phyloP scores from a whole-genome alignment of 176 grass and related monocot genomes.

The Carex parvula region DNA sequence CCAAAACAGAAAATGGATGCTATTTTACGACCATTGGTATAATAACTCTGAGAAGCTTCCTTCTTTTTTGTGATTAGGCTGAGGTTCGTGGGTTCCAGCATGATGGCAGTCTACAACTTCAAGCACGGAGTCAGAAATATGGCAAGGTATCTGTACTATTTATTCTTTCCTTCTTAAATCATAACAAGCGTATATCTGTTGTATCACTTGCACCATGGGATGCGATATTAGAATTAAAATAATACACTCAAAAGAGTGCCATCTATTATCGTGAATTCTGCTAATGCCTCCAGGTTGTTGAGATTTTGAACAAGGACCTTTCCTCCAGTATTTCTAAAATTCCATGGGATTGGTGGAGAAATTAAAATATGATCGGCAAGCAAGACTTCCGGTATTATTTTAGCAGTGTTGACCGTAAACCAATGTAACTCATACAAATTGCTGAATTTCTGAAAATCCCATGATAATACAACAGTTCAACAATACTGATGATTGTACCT shows the following conservation, averaged over 20 bases:
- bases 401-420: background rate
- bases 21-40: background rate
- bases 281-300: background rate
- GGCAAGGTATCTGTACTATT: constrained; percentile 55
- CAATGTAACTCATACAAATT: background rate
- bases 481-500: background rate
- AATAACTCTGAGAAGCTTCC: background rate
- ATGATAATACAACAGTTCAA: background rate
- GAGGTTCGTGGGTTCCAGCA: constrained; percentile 94
- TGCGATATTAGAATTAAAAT: background rate
- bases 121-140: constrained; percentile 99
- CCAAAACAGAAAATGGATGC: background rate
- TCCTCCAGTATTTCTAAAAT: background rate
- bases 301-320: background rate
- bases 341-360: background rate
- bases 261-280: background rate
- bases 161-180: background rate
- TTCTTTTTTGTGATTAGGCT: constrained; percentile 43
- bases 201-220: background rate
- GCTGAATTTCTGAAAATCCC: background rate
- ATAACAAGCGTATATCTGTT: background rate
- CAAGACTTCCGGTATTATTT: background rate
- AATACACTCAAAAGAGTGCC: background rate
- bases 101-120: constrained; percentile 89
- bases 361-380: too few relatives aligned